These are phyloP conservation scores for Pisolithus albus DNA, from an alignment of 768 basidiomycete genomes.

Conservation along the genomic window DNA sequence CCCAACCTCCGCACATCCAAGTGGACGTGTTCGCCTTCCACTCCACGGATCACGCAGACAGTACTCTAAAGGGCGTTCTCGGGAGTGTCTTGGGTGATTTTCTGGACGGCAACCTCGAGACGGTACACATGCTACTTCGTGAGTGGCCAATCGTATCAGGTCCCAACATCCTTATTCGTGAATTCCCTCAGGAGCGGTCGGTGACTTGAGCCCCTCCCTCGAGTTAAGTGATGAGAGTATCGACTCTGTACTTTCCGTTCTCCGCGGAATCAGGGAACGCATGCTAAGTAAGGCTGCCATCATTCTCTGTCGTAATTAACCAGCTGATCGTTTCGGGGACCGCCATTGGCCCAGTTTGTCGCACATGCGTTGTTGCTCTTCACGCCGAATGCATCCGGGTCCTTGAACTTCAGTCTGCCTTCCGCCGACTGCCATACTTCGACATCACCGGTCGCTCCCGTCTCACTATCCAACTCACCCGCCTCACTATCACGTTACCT, in stretches of 20 bases:
- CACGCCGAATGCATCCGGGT: slow-evolving; percentile 67
- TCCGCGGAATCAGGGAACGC: no score
- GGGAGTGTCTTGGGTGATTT: slow-evolving; percentile 75
- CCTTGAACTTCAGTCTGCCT: slow-evolving; percentile 80
- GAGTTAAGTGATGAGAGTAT: no score
- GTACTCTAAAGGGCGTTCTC: slow-evolving; percentile 46
- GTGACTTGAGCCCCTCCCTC: no score
- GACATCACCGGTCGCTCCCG: no score
- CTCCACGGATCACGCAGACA: slow-evolving; percentile 34
- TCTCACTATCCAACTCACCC: no score
- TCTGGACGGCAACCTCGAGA: slow-evolving; percentile 80
- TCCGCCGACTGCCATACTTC: slow-evolving; percentile 21
- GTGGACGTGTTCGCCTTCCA: slow-evolving; percentile 49
- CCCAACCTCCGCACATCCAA: slow-evolving; percentile 35
- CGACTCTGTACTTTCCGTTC: no score
- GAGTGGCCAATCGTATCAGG: slow-evolving; percentile 19
- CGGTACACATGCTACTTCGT: slow-evolving; percentile 73
- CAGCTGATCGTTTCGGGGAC: no score
- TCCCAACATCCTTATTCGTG: no score
- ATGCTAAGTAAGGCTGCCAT: no score
- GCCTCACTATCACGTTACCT: no score
- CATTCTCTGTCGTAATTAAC: no score
- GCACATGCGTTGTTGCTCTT: slow-evolving; percentile 68
- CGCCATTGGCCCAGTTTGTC: slow-evolving; percentile 46
- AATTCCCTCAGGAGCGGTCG: no score